These are phyloP conservation scores for Candida sonorensis DNA, from an alignment of 805 yeast genomes.

Conservation along the genomic window DNA sequence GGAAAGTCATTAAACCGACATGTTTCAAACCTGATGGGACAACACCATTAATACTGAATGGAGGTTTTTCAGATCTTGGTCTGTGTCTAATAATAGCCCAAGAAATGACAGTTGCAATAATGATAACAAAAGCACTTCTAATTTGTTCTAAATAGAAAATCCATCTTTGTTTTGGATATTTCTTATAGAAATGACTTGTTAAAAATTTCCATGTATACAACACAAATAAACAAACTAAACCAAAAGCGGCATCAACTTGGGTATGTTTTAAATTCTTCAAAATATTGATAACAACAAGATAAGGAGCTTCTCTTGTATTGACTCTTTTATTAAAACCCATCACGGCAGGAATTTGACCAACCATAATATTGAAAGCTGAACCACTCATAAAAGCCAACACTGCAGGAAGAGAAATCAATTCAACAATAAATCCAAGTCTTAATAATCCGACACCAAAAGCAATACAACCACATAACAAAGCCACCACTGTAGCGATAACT, in stretches of 20 bases:
- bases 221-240: constrained; percentile 66
- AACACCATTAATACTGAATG: constrained; percentile 59
- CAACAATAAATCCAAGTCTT: constrained; percentile 82
- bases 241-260: constrained; percentile 82
- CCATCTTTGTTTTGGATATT: constrained; percentile 51
- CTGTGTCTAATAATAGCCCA: constrained; percentile 58
- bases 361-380: constrained; percentile 75
- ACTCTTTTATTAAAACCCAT: constrained; percentile 67
- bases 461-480: constrained; percentile 80
- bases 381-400: constrained; percentile 95
- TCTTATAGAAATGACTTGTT: constrained; percentile 53
- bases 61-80: constrained; percentile 26
- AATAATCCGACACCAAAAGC: constrained; percentile 77
- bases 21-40: constrained; percentile 81
- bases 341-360: constrained; percentile 82
- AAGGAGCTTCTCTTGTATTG: constrained; percentile 68
- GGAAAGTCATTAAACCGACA: constrained; percentile 66
- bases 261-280: constrained; percentile 66
- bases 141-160: constrained; percentile 71
- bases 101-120: constrained; percentile 76
- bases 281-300: constrained; percentile 60
- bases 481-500: constrained; percentile 69
- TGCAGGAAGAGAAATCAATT: constrained; percentile 84
- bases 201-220: constrained; percentile 65
- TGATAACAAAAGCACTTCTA: constrained; percentile 75